Percentiles rank a stretch among this genome's conserved stretches.
These are phyloP conservation scores for Echinosophora koreensis DNA, from an alignment of 306 rosid genomes.

Conservation along the genomic window DNA sequence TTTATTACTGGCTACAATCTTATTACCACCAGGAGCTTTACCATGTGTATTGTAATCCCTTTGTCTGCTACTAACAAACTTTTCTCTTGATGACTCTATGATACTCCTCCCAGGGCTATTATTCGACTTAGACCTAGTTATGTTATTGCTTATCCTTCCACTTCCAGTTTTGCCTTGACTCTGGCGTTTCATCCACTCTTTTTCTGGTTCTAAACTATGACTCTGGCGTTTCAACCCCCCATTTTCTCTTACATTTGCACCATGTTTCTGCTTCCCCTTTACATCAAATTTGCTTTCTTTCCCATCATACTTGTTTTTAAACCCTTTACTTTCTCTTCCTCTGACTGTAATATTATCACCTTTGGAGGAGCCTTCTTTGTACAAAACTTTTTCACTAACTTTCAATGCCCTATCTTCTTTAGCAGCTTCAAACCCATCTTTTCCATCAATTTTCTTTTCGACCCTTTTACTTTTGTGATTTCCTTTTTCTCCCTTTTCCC, in stretches of 20 bases:
- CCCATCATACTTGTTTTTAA: constrained; percentile 46
- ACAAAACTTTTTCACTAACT: constrained; percentile 15
- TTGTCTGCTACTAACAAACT: constrained; percentile 28
- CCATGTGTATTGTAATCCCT: constrained; percentile 45
- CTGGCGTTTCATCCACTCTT: too few relatives aligned
- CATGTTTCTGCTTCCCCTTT: constrained; percentile 44
- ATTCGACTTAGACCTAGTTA: too few relatives aligned
- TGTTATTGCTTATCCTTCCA: too few relatives aligned
- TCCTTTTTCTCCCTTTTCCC: constrained; percentile 45
- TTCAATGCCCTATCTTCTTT: constrained; percentile 30
- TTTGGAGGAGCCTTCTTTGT: constrained; percentile 36
- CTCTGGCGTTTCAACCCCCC: constrained; percentile 43
- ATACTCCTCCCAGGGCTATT: too few relatives aligned
- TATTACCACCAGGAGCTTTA: constrained; percentile 40
- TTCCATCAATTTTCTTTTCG: constrained; percentile 35
- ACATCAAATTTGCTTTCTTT: constrained; percentile 43
- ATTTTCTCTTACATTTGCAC: constrained; percentile 44
- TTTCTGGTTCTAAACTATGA: constrained; percentile 40
- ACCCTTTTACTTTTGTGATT: constrained; percentile 30
- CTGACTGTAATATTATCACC: constrained; percentile 30
- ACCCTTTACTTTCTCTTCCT: constrained; percentile 38
- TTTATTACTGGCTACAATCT: constrained; percentile 43
- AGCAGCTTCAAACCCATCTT: constrained; percentile 41
- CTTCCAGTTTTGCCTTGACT: too few relatives aligned
- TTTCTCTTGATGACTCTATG: too few relatives aligned